Conservation (phyloP, 495 filamentous ascomycete species). For the Talaromyces adpressus region DNA sequence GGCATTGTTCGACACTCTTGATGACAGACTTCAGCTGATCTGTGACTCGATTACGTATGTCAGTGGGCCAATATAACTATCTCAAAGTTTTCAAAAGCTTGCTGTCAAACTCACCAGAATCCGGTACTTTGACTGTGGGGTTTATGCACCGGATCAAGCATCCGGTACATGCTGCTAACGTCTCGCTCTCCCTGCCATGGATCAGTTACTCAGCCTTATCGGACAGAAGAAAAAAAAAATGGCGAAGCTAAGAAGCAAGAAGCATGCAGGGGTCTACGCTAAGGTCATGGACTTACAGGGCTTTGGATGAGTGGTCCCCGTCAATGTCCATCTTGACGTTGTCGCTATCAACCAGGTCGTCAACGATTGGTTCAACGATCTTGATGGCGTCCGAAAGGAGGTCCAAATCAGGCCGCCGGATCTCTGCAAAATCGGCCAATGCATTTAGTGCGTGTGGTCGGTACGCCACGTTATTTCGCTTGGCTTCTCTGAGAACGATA, state of each 20-base stretch:
- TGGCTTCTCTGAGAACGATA: slow-evolving; percentile 79
- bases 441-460: slow-evolving; percentile 65
- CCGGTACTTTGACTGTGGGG: slow-evolving; percentile 19
- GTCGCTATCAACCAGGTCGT: slow-evolving; percentile 46
- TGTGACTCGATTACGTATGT: slow-evolving; percentile 18
- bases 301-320: slow-evolving; percentile 25
- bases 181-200: slow-evolving; percentile 23
- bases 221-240: background rate
- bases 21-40: slow-evolving; percentile 25
- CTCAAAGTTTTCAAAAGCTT: slow-evolving; percentile 12
- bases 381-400: slow-evolving; percentile 59
- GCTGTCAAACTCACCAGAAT: slow-evolving; percentile 27
- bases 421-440: slow-evolving; percentile 62
- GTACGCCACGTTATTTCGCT: slow-evolving; percentile 77
- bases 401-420: slow-evolving; percentile 56
- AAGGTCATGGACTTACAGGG: slow-evolving; percentile 1
- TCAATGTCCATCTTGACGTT: slow-evolving; percentile 67
- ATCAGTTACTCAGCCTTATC: slow-evolving; percentile 3
- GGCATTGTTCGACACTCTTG: slow-evolving; percentile 23
- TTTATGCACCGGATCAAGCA: slow-evolving; percentile 42
- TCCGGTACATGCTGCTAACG: slow-evolving; percentile 38
- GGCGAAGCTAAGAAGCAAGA: background rate
- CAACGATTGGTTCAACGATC: slow-evolving; percentile 53
- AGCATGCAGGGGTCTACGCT: background rate
- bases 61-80: background rate